Percentiles rank a stretch among this genome's conserved stretches.
Evolutionary conservation across 2,329 filamentous ascomycete species (phyloP).

Genomic region (Ceratocystis papillata): DNA sequence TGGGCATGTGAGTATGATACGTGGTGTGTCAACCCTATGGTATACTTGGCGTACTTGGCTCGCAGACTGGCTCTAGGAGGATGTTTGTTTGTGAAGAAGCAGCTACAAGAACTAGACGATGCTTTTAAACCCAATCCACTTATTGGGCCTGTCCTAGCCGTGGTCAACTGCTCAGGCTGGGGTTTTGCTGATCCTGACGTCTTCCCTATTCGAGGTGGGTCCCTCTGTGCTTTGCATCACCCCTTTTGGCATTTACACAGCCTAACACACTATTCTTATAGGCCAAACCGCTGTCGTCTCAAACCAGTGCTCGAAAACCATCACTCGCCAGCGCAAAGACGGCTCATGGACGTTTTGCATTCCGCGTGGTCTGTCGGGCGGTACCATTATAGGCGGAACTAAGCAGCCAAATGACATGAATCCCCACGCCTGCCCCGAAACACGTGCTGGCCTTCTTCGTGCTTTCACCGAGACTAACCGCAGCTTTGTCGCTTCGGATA

Average conservation of each 20-base stretch:
- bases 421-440: constrained; percentile 37
- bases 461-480: constrained; percentile 33
- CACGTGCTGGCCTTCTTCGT: constrained; percentile 39
- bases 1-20: constrained; percentile 44
- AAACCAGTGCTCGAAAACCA: constrained; percentile 33
- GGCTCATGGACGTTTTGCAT: constrained; percentile 54
- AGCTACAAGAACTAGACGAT: constrained; percentile 33
- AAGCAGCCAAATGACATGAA: constrained; percentile 51
- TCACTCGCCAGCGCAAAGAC: constrained; percentile 53
- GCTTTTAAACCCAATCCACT: constrained; percentile 31
- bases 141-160: constrained; percentile 28
- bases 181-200: constrained; percentile 37
- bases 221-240: background rate
- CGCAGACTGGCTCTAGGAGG: constrained; percentile 28
- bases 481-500: constrained; percentile 28
- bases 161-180: constrained; percentile 39
- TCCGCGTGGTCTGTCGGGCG: constrained; percentile 49
- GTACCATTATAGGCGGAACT: constrained; percentile 56
- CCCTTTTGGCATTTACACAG: background rate
- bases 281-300: constrained; percentile 40
- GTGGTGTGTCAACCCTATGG: constrained; percentile 45
- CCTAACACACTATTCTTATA: constrained; percentile 21
- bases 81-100: constrained; percentile 31
- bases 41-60: constrained; percentile 42
- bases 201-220: constrained; percentile 37